Evolutionary conservation across 2,329 filamentous ascomycete genomes (phyloP).

Genomic region (Venturia asperata): DNA sequence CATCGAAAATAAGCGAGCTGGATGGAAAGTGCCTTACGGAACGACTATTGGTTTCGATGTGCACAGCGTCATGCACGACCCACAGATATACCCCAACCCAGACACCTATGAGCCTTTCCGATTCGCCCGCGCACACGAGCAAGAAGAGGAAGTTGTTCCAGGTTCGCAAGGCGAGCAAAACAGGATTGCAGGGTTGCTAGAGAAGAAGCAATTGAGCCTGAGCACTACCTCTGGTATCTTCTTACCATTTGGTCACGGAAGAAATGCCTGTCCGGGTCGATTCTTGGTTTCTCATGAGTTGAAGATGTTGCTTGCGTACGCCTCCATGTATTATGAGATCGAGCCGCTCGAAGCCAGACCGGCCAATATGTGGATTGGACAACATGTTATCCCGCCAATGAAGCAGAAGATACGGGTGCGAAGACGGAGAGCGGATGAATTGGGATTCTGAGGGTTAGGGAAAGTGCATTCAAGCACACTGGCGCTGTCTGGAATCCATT

Average conservation of each 20-base stretch:
- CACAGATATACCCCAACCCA: conserved; percentile 17
- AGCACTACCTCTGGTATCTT: conserved; percentile 15
- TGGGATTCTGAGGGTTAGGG: background rate
- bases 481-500: no score
- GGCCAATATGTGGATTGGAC: conserved; percentile 19
- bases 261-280: conserved; percentile 31
- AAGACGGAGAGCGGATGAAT: conserved; percentile 12
- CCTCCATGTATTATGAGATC: conserved; percentile 22
- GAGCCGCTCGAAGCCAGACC: conserved; percentile 20
- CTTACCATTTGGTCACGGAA: conserved; percentile 18
- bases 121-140: conserved; percentile 14
- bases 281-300: conserved; percentile 42
- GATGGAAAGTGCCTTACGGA: conserved; percentile 27
- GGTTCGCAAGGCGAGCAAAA: background rate
- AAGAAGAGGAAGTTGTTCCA: background rate
- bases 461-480: no score
- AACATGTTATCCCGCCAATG: conserved; percentile 17
- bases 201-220: conserved; percentile 14
- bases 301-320: conserved; percentile 22
- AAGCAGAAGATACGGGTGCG: conserved; percentile 17
- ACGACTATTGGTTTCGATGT: conserved; percentile 28
- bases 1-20: conserved; percentile 24
- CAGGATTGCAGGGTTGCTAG: background rate
- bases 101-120: conserved; percentile 18
- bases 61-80: conserved; percentile 15